A percentile compares a stretch with the other conserved stretches of the same genome.
These are phyloP conservation scores for Spirogloea muscicola DNA, from an alignment of 139 green algal genomes.

Conservation along the genomic window DNA sequence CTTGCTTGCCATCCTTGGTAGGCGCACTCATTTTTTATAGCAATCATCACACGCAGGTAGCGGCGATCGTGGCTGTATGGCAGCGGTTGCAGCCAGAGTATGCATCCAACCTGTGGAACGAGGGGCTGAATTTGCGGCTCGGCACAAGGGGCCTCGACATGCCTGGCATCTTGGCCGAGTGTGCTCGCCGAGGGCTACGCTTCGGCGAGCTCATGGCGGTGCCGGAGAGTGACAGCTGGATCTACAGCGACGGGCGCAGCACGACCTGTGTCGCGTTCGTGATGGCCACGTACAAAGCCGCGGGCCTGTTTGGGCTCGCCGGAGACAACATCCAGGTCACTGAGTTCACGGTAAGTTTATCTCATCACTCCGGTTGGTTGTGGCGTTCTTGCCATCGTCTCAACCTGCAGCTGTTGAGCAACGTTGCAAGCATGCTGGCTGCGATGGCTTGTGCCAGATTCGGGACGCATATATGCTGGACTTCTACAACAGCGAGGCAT, in stretches of 20 bases:
- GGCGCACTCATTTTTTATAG: no score
- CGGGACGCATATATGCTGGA: conserved; percentile 40
- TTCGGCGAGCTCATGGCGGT: conserved; percentile 40
- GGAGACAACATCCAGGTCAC: conserved; percentile 24
- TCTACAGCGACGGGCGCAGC: conserved; percentile 41
- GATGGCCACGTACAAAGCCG: conserved; percentile 21
- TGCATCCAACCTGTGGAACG: conserved; percentile 30
- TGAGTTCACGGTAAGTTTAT: conserved; percentile 38
- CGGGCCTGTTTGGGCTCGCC: conserved; percentile 24
- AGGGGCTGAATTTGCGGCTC: conserved; percentile 44
- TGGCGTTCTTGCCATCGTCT: no score
- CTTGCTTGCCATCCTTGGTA: no score
- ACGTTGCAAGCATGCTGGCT: no score
- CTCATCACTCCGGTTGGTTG: no score
- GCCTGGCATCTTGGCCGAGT: conserved; percentile 13
- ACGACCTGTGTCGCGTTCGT: conserved; percentile 34
- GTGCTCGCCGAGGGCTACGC: conserved; percentile 8
- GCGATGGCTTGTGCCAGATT: conserved; percentile 20
- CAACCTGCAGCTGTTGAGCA: no score
- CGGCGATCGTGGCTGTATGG: conserved; percentile 35
- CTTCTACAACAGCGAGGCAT: conserved; percentile 25
- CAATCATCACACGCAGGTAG: no score
- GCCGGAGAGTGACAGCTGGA: conserved; percentile 41
- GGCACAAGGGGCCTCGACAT: conserved; percentile 6
- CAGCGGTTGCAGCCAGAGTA: conserved; percentile 38